Conservation (phyloP, 2,329 filamentous ascomycete species). For the Trichoderma aggressivum region DNA sequence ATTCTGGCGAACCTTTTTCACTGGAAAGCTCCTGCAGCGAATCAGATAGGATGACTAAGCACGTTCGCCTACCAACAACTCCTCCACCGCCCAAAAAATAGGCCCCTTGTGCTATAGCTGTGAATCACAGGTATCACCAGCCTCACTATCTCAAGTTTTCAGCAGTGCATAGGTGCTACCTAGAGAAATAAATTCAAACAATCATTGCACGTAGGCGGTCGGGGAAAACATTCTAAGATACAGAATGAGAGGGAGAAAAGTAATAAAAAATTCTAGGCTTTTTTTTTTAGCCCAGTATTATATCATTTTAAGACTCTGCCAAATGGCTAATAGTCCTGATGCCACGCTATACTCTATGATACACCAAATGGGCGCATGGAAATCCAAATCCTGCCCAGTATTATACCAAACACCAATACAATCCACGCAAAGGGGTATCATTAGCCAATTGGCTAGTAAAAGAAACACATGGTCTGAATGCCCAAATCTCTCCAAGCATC, state of each 20-base stretch:
- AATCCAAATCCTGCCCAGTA: background rate
- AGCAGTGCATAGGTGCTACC: background rate
- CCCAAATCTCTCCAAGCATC: background rate
- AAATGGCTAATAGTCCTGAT: background rate
- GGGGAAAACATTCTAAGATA: background rate
- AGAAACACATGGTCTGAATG: background rate
- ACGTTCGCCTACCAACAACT: background rate
- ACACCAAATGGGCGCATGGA: background rate
- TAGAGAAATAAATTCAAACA: background rate
- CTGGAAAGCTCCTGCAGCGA: background rate
- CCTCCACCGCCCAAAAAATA: background rate
- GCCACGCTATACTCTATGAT: background rate
- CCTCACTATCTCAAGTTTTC: background rate
- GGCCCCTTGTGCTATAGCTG: background rate
- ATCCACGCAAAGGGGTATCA: constrained; percentile 14
- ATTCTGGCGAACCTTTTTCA: constrained; percentile 3
- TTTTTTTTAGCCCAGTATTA: background rate
- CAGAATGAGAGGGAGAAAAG: background rate
- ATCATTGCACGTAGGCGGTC: background rate
- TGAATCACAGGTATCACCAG: background rate
- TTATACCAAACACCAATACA: background rate
- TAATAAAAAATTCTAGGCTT: background rate
- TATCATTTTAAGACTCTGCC: background rate
- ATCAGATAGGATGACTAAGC: background rate
- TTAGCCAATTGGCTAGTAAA: background rate